These are phyloP conservation scores for Solanum chaucha DNA, from an alignment of 257 asterid species.

Conservation along the genomic window DNA sequence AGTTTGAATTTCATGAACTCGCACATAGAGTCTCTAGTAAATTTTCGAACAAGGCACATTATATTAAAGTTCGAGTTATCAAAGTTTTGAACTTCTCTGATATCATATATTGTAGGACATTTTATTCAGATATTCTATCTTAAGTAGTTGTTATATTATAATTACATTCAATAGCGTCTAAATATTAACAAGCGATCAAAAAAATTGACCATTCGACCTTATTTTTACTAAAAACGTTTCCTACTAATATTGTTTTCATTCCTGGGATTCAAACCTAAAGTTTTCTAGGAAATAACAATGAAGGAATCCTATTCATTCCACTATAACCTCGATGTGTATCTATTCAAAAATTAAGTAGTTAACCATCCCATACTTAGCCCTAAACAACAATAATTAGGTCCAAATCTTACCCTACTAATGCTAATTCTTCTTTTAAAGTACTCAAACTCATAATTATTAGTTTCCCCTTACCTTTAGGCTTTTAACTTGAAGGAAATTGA, in stretches of 20 bases:
- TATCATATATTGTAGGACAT: too few species aligned
- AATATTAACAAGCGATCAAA: too few species aligned
- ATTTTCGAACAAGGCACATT: not conserved
- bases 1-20: too few species aligned
- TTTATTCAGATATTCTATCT: not conserved
- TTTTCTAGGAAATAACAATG: too few species aligned
- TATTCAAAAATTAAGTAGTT: not conserved
- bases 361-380: not conserved
- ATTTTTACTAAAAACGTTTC: too few species aligned
- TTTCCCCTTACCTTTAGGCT: not conserved
- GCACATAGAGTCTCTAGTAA: not conserved
- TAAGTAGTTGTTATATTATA: not conserved
- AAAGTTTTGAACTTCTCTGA: too few species aligned
- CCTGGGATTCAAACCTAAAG: not conserved
- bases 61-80: not conserved
- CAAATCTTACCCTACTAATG: not conserved
- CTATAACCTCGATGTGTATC: not conserved
- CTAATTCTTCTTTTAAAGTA: not conserved
- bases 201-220: too few species aligned
- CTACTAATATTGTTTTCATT: not conserved
- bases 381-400: not conserved
- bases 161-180: too few species aligned
- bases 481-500: not conserved
- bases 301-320: not conserved
- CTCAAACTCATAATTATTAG: not conserved